Evolutionary conservation across 805 yeast species (phyloP), one percentile per base, ranked within the genome.

Genomic region (Ogataea degrootiae): DNA sequence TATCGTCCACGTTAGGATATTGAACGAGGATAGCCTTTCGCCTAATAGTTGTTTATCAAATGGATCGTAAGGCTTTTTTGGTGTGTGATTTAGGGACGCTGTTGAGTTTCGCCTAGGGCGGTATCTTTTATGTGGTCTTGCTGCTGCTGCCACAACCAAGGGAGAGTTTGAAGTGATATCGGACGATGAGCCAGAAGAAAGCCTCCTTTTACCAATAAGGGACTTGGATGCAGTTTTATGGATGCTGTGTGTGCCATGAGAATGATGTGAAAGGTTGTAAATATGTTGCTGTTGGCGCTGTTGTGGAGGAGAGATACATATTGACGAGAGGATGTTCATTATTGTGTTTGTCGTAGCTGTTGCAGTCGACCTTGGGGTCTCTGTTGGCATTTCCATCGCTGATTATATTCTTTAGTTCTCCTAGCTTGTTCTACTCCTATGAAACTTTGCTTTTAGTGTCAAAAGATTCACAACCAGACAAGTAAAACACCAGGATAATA

Each of bases 1-100:
- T 14, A 77, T 53, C 15, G 65, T 60, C 85, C 85, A 80, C 55
- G 74, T 74, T 35, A 73, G 54, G 2, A 74, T 66, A 8, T 67
- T 69, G 56, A 66, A 80, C 1, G 80, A 68, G 16, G 58, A 46
- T 21, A 80, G 61, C 40, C 85, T 59, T 5, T 61, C 58, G 11
- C 74, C 51, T 5, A 80, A 64, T n/a, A 46, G 48, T 2, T 44
- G 22, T 29, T 56, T 55, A 46, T 60, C 62, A 44, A 57, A 61
- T 12, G 62, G 59, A 45, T 59, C 60, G 35, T 38, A 45, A 2
- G 48, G 42, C 36, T 39, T 37, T 34, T 26, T 40, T 40, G 23
- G 9, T 11, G 21, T 34, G 19, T 23, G 21, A 14, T 12, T 16
- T 14, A 16, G 12, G 17, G 34, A 14, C 16, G 9, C 12, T 6